Percentiles rank a stretch among this genome's conserved stretches.
Evolutionary conservation across 192 early-diverging fungal genomes (phyloP).

Genomic region (Spizellomyces sp.): DNA sequence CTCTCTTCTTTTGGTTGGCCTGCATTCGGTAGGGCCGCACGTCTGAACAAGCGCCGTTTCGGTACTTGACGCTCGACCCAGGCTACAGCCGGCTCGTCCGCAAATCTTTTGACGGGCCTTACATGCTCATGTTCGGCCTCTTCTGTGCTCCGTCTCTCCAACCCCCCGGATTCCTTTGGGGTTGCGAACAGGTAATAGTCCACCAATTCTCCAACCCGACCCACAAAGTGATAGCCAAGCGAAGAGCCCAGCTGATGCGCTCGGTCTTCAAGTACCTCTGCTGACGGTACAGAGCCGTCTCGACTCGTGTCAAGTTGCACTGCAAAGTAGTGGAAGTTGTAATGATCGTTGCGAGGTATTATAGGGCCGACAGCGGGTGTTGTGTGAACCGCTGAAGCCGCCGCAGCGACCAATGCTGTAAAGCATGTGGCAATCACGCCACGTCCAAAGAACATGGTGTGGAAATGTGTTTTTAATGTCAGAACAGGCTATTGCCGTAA

Average conservation of each 20-base stretch:
- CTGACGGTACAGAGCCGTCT: not conserved
- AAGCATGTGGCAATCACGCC: no score
- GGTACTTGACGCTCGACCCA: conserved; percentile 48
- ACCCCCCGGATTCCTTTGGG: conserved; percentile 28
- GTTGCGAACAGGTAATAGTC: conserved; percentile 68
- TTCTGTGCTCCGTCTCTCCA: not conserved
- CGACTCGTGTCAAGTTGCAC: conserved; percentile 24
- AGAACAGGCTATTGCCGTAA: no score
- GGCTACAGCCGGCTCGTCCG: conserved; percentile 15
- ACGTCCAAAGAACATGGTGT: no score
- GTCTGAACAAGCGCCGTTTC: conserved; percentile 43
- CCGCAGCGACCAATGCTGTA: no score
- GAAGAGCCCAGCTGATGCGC: conserved; percentile 22
- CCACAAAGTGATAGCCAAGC: conserved; percentile 39
- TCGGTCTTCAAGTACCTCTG: conserved; percentile 3
- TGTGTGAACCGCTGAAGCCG: no score
- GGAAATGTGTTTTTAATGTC: no score
- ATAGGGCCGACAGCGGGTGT: not conserved
- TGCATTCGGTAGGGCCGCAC: conserved; percentile 25
- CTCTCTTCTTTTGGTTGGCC: conserved; percentile 20
- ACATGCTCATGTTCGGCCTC: not conserved
- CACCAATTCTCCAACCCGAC: conserved; percentile 67
- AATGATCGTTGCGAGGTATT: conserved; percentile 43
- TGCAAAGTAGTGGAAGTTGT: conserved; percentile 51
- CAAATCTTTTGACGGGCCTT: conserved; percentile 9